These are phyloP conservation scores for Porogramme epimiltina DNA, from an alignment of 1,284 basidiomycete genomes.

Conservation along the genomic window DNA sequence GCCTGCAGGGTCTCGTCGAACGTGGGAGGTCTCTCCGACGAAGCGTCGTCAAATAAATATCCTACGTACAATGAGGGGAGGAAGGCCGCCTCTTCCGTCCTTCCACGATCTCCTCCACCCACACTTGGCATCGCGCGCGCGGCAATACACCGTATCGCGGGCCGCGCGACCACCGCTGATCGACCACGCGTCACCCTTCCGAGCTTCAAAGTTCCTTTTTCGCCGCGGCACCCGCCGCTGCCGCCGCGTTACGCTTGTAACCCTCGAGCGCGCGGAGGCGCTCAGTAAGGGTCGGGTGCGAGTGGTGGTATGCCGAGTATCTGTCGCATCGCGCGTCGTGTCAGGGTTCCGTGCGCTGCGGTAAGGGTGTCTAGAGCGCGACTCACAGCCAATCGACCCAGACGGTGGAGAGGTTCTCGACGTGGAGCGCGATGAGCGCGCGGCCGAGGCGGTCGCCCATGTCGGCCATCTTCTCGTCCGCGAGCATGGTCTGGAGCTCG, in stretches of 20 bases:
- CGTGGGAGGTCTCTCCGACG: too few relatives aligned
- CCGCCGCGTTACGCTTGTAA: conserved; percentile 36
- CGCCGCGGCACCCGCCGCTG: conserved; percentile 23
- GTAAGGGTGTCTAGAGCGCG: too few relatives aligned
- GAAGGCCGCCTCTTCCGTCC: too few relatives aligned
- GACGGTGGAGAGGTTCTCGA: conserved; percentile 88
- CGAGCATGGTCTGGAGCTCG: conserved; percentile 58
- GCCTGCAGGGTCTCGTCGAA: too few relatives aligned
- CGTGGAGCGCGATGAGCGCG: conserved; percentile 82
- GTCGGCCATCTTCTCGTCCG: conserved; percentile 54
- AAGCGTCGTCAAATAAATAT: too few relatives aligned
- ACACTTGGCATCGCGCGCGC: too few relatives aligned
- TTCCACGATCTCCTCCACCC: too few relatives aligned
- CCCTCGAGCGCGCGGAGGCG: conserved; percentile 77
- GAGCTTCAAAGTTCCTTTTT: conserved; percentile 30
- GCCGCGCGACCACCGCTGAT: too few relatives aligned
- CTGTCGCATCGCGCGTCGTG: conserved; percentile 34
- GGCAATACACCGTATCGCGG: too few relatives aligned
- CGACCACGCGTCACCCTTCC: too few relatives aligned
- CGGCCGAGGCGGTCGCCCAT: conserved; percentile 81
- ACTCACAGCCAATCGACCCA: conserved; percentile 89
- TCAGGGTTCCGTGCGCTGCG: too few relatives aligned
- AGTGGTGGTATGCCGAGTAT: conserved; percentile 92
- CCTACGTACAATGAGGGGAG: too few relatives aligned
- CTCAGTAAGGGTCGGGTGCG: conserved; percentile 89